Conservation (phyloP, 805 yeast species). For the Suhomyces xylopsoci region DNA sequence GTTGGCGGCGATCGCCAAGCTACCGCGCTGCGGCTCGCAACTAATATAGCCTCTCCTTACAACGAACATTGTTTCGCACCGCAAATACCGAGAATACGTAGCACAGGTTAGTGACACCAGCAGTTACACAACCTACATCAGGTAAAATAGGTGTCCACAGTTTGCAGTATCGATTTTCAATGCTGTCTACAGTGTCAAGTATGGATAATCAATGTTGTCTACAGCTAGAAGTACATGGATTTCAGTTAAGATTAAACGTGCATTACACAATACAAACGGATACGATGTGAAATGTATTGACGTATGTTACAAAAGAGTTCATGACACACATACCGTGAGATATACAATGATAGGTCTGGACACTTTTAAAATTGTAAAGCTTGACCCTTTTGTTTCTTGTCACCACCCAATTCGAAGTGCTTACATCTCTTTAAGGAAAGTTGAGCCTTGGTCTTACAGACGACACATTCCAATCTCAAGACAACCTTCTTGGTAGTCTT, state of each 20-base stretch:
- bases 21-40: background rate
- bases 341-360: background rate
- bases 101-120: background rate
- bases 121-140: background rate
- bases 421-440: conserved; percentile 98
- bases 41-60: background rate
- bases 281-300: conserved; percentile 3
- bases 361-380: conserved; percentile 88
- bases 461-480: conserved; percentile 97
- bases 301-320: conserved; percentile 5
- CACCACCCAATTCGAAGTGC: conserved; percentile 99
- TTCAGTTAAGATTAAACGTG: background rate
- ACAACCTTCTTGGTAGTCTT: conserved; percentile 99
- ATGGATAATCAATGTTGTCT: background rate
- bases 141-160: background rate
- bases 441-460: conserved; percentile 98
- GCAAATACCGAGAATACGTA: background rate
- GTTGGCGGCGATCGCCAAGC: background rate
- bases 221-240: background rate
- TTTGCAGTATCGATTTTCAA: background rate
- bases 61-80: background rate
- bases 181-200: background rate
- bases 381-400: conserved; percentile 99
- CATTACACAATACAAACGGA: conserved; percentile 3
- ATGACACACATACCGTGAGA: conserved; percentile 2